phyloP scores from a whole-genome alignment of 2,329 filamentous ascomycete genomes.

The Xylariaceae sp. region DNA sequence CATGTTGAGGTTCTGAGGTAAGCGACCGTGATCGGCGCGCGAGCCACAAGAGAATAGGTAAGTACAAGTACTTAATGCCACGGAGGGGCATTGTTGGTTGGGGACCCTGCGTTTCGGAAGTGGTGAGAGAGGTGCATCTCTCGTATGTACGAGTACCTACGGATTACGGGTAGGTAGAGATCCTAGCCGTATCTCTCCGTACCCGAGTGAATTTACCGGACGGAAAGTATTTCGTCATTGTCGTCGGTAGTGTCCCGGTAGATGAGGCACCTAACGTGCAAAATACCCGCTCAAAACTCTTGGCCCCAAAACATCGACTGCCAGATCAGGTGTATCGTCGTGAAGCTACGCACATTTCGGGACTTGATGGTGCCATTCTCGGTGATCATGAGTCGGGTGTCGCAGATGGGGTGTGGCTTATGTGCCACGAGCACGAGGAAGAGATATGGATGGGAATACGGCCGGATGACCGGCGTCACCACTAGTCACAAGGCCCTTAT shows the following conservation, averaged over 20 bases:
- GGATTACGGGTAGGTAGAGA: too few species aligned
- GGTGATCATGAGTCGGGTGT: not conserved
- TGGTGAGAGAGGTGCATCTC: too few species aligned
- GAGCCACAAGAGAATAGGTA: too few species aligned
- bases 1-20: too few species aligned
- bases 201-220: too few species aligned
- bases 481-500: not conserved
- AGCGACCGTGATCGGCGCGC: too few species aligned
- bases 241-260: not conserved
- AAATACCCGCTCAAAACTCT: not conserved
- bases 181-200: too few species aligned
- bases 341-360: not conserved
- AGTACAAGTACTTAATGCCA: too few species aligned
- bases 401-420: not conserved
- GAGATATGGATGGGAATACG: not conserved
- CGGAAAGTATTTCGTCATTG: too few species aligned
- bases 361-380: not conserved
- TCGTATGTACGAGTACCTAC: too few species aligned
- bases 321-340: not conserved
- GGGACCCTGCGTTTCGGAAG: too few species aligned
- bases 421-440: not conserved
- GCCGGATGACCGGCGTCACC: not conserved
- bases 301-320: not conserved
- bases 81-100: too few species aligned
- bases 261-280: not conserved